These are phyloP conservation scores for Paramecium sexaurelia DNA, from an alignment of 73 alveolate genomes.

Conservation along the genomic window DNA sequence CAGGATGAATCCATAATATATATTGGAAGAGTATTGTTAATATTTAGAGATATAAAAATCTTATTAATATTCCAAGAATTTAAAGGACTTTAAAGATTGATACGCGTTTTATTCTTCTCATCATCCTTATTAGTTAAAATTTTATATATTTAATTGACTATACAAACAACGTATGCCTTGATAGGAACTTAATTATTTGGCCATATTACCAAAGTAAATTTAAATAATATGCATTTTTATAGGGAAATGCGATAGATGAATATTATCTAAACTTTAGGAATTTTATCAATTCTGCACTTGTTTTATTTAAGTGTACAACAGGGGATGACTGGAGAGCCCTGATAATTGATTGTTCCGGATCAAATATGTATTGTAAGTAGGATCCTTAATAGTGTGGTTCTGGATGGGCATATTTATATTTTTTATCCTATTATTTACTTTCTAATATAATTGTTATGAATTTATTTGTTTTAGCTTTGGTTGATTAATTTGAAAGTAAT, in stretches of 20 bases:
- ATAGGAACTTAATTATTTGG: conserved; percentile 1
- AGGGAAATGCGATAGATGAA: not conserved
- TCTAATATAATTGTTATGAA: not conserved
- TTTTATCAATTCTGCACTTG: not conserved
- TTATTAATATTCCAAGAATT: conserved; percentile 21
- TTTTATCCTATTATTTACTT: not conserved
- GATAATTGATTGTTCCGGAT: not conserved
- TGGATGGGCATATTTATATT: not conserved
- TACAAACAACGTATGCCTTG: not conserved
- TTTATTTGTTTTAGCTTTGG: conserved; percentile 39
- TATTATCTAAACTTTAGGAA: not conserved
- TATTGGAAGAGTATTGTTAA: not conserved
- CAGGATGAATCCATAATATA: not conserved
- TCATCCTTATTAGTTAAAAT: not conserved
- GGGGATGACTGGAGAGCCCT: conserved; percentile 44
- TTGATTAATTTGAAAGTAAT: conserved; percentile 46
- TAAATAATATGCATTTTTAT: not conserved
- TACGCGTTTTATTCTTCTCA: conserved; percentile 17
- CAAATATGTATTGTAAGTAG: not conserved
- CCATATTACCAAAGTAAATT: not conserved
- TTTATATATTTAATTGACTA: not conserved
- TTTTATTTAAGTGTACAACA: conserved; percentile 39
- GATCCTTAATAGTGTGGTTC: not conserved
- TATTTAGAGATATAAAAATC: not conserved
- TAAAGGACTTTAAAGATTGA: conserved; percentile 28